Percentiles rank a stretch among this genome's conserved stretches.
These are phyloP conservation scores for Clavispora phyllophila DNA, from an alignment of 805 yeast genomes.

Conservation along the genomic window DNA sequence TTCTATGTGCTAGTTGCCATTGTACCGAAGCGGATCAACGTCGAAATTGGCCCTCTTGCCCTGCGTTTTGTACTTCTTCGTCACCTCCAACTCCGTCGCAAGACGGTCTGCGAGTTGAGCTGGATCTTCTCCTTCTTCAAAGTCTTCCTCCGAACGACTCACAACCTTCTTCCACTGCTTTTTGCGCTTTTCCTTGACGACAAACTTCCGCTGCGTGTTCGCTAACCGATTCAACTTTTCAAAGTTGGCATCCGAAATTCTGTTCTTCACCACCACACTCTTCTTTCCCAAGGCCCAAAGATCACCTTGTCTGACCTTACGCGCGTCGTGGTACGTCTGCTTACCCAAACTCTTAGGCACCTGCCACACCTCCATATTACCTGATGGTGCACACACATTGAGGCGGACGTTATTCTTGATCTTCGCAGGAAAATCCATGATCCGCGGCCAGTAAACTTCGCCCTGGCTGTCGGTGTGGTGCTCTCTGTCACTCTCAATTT, in stretches of 20 bases:
- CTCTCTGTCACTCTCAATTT: slow-evolving; percentile 36
- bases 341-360: slow-evolving; percentile 73
- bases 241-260: slow-evolving; percentile 24
- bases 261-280: slow-evolving; percentile 27
- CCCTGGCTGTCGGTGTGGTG: slow-evolving; percentile 21
- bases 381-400: slow-evolving; percentile 75
- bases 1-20: slow-evolving; percentile 9
- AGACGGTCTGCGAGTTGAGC: slow-evolving; percentile 9
- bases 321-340: slow-evolving; percentile 80
- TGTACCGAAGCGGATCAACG: slow-evolving; percentile 15
- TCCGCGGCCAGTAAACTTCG: slow-evolving; percentile 58
- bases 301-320: slow-evolving; percentile 82
- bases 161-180: slow-evolving; percentile 14
- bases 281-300: slow-evolving; percentile 61
- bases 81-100: slow-evolving; percentile 27
- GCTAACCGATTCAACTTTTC: slow-evolving; percentile 33
- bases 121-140: slow-evolving; percentile 15
- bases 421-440: slow-evolving; percentile 66
- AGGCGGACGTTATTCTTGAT: slow-evolving; percentile 78
- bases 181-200: slow-evolving; percentile 15
- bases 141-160: slow-evolving; percentile 10
- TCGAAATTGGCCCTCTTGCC: slow-evolving; percentile 26
- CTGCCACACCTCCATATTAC: slow-evolving; percentile 81
- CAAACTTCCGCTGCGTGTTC: slow-evolving; percentile 35
- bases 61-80: slow-evolving; percentile 26